Base-by-base conservation (phyloP, 1,284 basidiomycete species). In the Austroboletus novae-zelandiae region DNA sequence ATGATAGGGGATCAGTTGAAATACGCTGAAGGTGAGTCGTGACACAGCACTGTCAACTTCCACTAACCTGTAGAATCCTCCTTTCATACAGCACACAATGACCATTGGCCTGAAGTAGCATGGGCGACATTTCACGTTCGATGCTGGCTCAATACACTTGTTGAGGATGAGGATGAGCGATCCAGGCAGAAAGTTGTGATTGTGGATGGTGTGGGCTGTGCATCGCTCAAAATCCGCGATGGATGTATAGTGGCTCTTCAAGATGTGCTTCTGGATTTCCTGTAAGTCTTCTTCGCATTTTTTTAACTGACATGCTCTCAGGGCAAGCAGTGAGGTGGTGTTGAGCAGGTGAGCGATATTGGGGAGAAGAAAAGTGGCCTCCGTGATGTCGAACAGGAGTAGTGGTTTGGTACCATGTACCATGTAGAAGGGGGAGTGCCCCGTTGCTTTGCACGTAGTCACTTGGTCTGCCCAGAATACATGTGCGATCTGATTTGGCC, bases 131-230 rank as follows among this genome's bases (percentile, higher is more conserved):
- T n/a, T n/a, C n/a, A n/a, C n/a, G n/a, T n/a, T n/a, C n/a, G n/a
- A n/a, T n/a, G n/a, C n/a, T n/a, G 48, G 55, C 25, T 72, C 58
- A 5, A 71, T 58, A 5, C 45, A 37, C 0, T 60, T 54, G 31
- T 71, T 69, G 6, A 61, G 41, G 0, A 69, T 41, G 0, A 72
- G 47, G 0, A 71, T 60, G 5, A 71, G 50, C 2, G 56, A 50
- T 10, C 68, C 62, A 5, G 51, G 56, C 8, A 40, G 8, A 41
- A 61, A 62, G 11, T 59, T 34, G 18, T 57, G 57, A 23, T 61
- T 51, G 5, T 31, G 43, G 25, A 58, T 48, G 25, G 62, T 60
- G 3, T 51, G 32, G n/a, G 45, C 52, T 14, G 55, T 55, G 34
- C 52, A 11, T 34, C 43, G 30, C 47, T 58, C 52, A 10, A 59